Percentiles rank a stretch among this genome's conserved stretches.
These are phyloP conservation scores for Rhizophlyctis rosea DNA, from an alignment of 192 early-diverging fungal species.

Conservation along the genomic window DNA sequence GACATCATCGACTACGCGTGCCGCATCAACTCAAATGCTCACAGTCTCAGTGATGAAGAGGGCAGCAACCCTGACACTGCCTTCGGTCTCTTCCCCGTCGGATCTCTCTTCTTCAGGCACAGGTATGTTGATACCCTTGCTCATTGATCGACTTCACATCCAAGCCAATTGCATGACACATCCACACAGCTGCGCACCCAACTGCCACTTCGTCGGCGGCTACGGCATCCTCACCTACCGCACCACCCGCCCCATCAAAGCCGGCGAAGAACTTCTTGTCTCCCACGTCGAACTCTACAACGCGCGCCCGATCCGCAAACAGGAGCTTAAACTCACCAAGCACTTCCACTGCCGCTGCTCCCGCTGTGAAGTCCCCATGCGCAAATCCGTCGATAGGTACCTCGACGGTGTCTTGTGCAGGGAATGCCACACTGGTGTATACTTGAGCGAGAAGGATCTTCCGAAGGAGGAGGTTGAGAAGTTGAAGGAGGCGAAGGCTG, in stretches of 20 bases:
- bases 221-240: slow-evolving; percentile 57
- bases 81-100: slow-evolving; percentile 65
- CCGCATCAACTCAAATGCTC: slow-evolving; percentile 61
- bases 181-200: slow-evolving; percentile 64
- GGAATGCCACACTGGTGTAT: slow-evolving; percentile 42
- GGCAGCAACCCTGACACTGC: slow-evolving; percentile 45
- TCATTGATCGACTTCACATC: background rate
- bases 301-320: slow-evolving; percentile 64
- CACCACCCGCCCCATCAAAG: slow-evolving; percentile 52
- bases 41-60: slow-evolving; percentile 48
- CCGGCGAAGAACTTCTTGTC: slow-evolving; percentile 59
- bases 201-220: slow-evolving; percentile 61
- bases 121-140: slow-evolving; percentile 3
- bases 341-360: slow-evolving; percentile 76
- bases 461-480: background rate
- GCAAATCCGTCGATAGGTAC: slow-evolving; percentile 65
- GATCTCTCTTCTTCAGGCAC: slow-evolving; percentile 44
- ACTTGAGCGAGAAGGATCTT: slow-evolving; percentile 15
- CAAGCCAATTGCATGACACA: background rate
- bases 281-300: slow-evolving; percentile 69
- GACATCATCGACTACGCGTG: slow-evolving; percentile 48
- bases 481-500: background rate
- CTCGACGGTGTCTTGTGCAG: slow-evolving; percentile 67
- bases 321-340: slow-evolving; percentile 60
- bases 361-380: slow-evolving; percentile 59